phyloP scores from a whole-genome alignment of 257 asterid species.

The Jaltomata sinuosa region DNA sequence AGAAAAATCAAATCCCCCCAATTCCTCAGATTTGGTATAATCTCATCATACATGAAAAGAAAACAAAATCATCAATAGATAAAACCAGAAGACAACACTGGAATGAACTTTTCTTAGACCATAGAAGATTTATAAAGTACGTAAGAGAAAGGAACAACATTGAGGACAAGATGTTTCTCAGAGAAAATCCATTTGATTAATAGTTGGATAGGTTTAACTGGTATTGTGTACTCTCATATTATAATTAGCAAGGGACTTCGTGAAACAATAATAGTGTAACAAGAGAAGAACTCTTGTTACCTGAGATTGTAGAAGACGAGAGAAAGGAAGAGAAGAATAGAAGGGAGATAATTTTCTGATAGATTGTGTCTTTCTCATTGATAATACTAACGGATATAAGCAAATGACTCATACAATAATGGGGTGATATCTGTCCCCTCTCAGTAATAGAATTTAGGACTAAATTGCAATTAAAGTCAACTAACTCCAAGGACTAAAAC shows the following conservation, averaged over 20 bases:
- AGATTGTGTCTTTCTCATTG: too few relatives aligned
- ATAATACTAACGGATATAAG: too few relatives aligned
- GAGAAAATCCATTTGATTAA: not conserved
- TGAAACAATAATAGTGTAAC: not conserved
- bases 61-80: not conserved
- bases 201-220: not conserved
- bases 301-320: too few relatives aligned
- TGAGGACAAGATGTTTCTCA: not conserved
- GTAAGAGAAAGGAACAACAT: not conserved
- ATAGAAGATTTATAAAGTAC: not conserved
- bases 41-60: not conserved
- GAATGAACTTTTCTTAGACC: not conserved
- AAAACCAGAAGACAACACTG: not conserved
- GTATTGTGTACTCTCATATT: not conserved
- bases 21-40: not conserved
- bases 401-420: too few relatives aligned
- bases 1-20: not conserved
- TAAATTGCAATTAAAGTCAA: too few relatives aligned
- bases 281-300: too few relatives aligned
- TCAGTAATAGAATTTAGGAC: too few relatives aligned
- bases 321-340: too few relatives aligned
- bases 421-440: too few relatives aligned
- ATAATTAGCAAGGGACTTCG: not conserved
- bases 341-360: too few relatives aligned
- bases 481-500: too few relatives aligned